Evolutionary conservation across 2,329 filamentous ascomycete genomes (phyloP), one percentile per base, ranked within the genome.

Genomic region (Calonectria henricotiae): DNA sequence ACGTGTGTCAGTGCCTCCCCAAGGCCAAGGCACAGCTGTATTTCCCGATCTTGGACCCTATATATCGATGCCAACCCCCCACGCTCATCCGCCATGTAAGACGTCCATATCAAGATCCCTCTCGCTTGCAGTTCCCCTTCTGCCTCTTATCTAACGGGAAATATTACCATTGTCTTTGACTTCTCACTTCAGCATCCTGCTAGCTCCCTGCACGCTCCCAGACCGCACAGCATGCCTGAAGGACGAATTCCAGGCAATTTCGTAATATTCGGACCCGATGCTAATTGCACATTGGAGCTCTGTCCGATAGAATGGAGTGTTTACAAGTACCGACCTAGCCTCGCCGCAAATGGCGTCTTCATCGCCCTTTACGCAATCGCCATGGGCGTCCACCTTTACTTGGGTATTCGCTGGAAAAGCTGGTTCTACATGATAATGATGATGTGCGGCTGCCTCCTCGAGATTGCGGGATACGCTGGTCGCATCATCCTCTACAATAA

Each of bases 381-480:
- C 13, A 85, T 89, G 70, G 83, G 75, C 15, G 32, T 82, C 3
- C 86, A 88, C 66, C 62, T 80, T 5, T 73, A 74, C 12, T 79
- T 85, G 3, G 86, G 87, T 7, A 54, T 86, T 6, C 76, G 80
- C 13, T 85, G 82, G 81, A 81, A 77, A 55, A 81, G 80, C 6
- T 85, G 83, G 81, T 83, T 81, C 61, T 88, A 85, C 71, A 83
- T 83, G 79, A 71, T 74, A 11, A 84, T 82, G 65, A 88, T 92
- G 84, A 78, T 88, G 1, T 74, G 84, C 1, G 90, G 91, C 4
- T 89, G 86, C 71, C 51, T 87, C 0, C 82, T 86, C 58, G 90
- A 91, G 76, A 86, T 91, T n/a, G 77, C 91, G 15, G 91, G 91
- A 7, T 93, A 93, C 68, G 81, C 83, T 0, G 91, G 89, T 0